Conservation (phyloP, 257 asterid species). For the Fraxinus anomala region DNA sequence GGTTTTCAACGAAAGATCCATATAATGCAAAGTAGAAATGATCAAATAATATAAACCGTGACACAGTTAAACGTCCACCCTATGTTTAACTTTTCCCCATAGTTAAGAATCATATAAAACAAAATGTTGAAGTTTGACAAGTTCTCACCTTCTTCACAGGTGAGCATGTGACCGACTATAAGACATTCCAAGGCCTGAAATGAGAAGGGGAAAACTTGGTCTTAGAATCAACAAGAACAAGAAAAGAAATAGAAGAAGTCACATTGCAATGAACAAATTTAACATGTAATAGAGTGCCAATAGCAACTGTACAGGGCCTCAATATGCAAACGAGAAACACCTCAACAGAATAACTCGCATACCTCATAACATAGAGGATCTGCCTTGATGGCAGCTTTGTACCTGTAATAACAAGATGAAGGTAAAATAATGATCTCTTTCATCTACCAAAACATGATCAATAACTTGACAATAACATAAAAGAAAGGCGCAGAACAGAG, state of each 20-base stretch:
- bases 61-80: neutral
- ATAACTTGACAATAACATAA: neutral
- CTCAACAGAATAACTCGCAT: conserved; percentile 23
- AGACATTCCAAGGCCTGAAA: conserved; percentile 95
- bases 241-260: conserved; percentile 4
- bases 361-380: conserved; percentile 99
- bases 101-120: neutral
- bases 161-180: conserved; percentile 92
- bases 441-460: neutral
- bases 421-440: conserved; percentile 27
- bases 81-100: neutral
- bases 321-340: conserved; percentile 2
- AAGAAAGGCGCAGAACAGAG: neutral
- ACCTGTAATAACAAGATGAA: conserved; percentile 59
- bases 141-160: conserved; percentile 81
- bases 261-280: conserved; percentile 10
- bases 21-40: conserved; percentile 20
- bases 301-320: no score
- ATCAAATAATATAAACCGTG: neutral
- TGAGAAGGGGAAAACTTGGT: conserved; percentile 22
- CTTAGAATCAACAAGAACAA: conserved; percentile 20
- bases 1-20: conserved; percentile 16
- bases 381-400: conserved; percentile 95
- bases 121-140: conserved; percentile 4
- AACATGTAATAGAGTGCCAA: conserved; percentile 11